A percentile compares a stretch with the other conserved stretches of the same genome.
Evolutionary conservation across 768 basidiomycete species (phyloP).

Genomic region (Mycena amicta): DNA sequence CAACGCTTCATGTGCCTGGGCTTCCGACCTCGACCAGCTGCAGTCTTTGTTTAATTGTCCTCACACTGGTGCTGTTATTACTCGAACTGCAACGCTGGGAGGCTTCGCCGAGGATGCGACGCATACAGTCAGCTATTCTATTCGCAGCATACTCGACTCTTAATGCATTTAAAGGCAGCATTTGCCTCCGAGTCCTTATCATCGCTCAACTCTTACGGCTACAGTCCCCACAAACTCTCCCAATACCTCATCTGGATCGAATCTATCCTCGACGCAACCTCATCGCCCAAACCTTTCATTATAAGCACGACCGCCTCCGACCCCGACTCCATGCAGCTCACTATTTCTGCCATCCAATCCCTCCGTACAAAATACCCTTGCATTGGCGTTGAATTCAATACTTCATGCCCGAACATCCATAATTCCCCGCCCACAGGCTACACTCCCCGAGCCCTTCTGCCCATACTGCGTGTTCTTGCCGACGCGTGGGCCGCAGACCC

Average conservation of each 20-base stretch:
- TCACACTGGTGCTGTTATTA: constrained; percentile 78
- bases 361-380: constrained; percentile 46
- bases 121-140: constrained; percentile 52
- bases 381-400: constrained; percentile 80
- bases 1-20: constrained; percentile 84
- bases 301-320: constrained; percentile 75
- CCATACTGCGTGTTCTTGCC: constrained; percentile 59
- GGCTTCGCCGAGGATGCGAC: constrained; percentile 70
- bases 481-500: constrained; percentile 50
- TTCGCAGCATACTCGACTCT: constrained; percentile 4
- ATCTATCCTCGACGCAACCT: constrained; percentile 43
- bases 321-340: constrained; percentile 48
- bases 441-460: constrained; percentile 48
- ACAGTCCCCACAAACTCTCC: constrained; percentile 76
- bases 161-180: constrained; percentile 49
- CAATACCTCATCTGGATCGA: constrained; percentile 67
- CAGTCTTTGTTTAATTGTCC: constrained; percentile 64
- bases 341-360: constrained; percentile 62
- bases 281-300: constrained; percentile 58
- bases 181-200: constrained; percentile 53
- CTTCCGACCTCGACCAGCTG: constrained; percentile 67
- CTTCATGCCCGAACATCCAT: constrained; percentile 81
- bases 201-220: constrained; percentile 87
- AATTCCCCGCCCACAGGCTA: constrained; percentile 69
- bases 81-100: constrained; percentile 69